phyloP scores from a whole-genome alignment of 805 yeast species.

The Saccharomycopsis sp. region DNA sequence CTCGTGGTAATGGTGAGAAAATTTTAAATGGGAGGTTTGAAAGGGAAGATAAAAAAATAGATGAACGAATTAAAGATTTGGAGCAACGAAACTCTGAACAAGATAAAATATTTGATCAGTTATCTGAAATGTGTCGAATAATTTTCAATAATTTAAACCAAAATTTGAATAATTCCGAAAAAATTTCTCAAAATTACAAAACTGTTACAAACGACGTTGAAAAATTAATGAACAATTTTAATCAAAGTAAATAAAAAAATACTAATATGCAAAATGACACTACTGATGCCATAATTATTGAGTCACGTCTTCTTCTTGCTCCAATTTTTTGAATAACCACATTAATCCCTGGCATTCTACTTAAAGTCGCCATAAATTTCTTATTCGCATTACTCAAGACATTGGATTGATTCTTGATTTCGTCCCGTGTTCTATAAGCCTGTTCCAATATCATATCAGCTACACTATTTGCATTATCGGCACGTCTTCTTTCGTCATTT shows the following conservation, averaged over 20 bases:
- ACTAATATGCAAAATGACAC: constrained; percentile 67
- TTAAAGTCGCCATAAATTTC: constrained; percentile 52
- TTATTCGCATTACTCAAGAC: constrained; percentile 57
- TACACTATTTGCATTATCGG: constrained; percentile 62
- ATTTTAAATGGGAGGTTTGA: constrained; percentile 7
- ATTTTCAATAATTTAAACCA: background rate
- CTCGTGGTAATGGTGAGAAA: constrained; percentile 15
- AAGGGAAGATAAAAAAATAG: constrained; percentile 2
- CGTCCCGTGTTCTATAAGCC: constrained; percentile 87
- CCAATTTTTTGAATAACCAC: constrained; percentile 71
- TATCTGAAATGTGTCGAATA: constrained; percentile 6
- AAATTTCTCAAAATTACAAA: background rate
- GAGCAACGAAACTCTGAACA: constrained; percentile 4
- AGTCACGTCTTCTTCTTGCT: constrained; percentile 82
- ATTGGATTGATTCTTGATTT: constrained; percentile 64
- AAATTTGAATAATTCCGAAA: constrained; percentile 1
- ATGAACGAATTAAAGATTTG: constrained; percentile 8
- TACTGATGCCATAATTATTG: constrained; percentile 70
- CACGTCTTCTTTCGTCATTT: constrained; percentile 67
- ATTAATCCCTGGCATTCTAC: constrained; percentile 77
- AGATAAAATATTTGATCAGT: constrained; percentile 5
- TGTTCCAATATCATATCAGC: constrained; percentile 78
- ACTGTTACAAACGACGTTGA: constrained; percentile 5
- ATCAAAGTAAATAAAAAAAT: constrained; percentile 35
- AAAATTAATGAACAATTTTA: background rate